These are phyloP conservation scores for Diaporthe sp. DNA, from an alignment of 2,329 filamentous ascomycete species.

Conservation along the genomic window DNA sequence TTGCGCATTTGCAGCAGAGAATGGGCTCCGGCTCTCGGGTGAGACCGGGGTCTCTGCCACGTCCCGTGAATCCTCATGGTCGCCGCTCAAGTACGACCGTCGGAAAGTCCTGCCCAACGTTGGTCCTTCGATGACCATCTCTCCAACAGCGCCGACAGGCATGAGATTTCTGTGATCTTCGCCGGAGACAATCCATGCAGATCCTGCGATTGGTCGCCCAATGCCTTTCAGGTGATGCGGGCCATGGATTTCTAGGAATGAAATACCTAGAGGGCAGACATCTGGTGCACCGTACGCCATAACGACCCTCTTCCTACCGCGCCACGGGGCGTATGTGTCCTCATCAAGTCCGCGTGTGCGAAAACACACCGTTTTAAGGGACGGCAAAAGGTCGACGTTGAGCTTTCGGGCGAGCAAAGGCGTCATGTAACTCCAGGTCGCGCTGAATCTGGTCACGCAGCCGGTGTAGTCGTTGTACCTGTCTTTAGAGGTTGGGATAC, in stretches of 20 bases:
- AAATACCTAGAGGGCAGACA: slow-evolving; percentile 62
- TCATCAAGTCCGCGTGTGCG: slow-evolving; percentile 61
- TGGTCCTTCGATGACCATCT: slow-evolving; percentile 65
- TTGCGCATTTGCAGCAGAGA: slow-evolving; percentile 33
- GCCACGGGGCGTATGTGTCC: slow-evolving; percentile 60
- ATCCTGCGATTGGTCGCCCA: slow-evolving; percentile 58
- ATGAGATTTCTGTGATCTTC: slow-evolving; percentile 61
- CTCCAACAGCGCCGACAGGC: slow-evolving; percentile 59
- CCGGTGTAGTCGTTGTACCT: slow-evolving; percentile 60
- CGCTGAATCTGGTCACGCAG: slow-evolving; percentile 60
- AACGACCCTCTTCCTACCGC: slow-evolving; percentile 56
- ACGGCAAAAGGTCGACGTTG: slow-evolving; percentile 49
- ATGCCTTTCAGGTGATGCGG: slow-evolving; percentile 54
- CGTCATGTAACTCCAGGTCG: slow-evolving; percentile 66
- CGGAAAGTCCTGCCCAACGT: slow-evolving; percentile 50
- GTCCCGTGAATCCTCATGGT: slow-evolving; percentile 23
- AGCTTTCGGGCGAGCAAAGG: slow-evolving; percentile 65
- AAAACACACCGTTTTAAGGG: slow-evolving; percentile 55
- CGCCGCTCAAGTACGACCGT: slow-evolving; percentile 12
- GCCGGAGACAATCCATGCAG: slow-evolving; percentile 63
- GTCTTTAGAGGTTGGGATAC: slow-evolving; percentile 63
- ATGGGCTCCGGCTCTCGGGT: slow-evolving; percentile 45
- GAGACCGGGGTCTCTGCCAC: slow-evolving; percentile 41
- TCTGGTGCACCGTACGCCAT: slow-evolving; percentile 64
- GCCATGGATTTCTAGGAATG: slow-evolving; percentile 55